A percentile compares a stretch with the other conserved stretches of the same genome.
Evolutionary conservation across 139 green algal species (phyloP).

Genomic region (Chlamydomonas applanata): DNA sequence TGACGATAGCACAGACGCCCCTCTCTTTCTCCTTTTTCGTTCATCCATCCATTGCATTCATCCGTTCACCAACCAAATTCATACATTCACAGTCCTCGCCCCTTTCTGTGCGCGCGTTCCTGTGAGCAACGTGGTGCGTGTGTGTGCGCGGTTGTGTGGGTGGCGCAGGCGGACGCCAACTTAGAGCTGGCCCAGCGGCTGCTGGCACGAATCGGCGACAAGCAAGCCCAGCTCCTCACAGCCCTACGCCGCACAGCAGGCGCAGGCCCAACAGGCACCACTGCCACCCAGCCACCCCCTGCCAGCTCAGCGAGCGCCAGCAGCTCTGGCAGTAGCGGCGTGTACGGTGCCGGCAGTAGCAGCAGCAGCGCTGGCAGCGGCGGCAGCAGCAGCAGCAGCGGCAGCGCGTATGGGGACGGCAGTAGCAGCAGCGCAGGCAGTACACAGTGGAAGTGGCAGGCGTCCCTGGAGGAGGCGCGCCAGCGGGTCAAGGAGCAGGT

Average conservation of each 20-base stretch:
- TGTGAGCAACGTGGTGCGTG: too few species aligned
- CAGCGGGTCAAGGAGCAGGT: neutral
- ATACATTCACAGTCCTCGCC: too few species aligned
- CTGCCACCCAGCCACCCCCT: neutral
- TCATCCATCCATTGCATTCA: too few species aligned
- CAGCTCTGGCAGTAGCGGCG: neutral
- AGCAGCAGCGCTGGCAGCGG: conserved; percentile 1
- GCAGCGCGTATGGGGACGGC: conserved; percentile 8
- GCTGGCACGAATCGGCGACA: conserved; percentile 21
- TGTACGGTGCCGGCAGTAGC: neutral
- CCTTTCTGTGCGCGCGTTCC: too few species aligned
- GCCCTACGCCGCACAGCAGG: neutral
- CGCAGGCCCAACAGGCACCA: neutral
- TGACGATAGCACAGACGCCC: too few species aligned
- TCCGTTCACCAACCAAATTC: too few species aligned
- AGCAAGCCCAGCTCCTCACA: conserved; percentile 25
- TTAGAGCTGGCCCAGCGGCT: conserved; percentile 27
- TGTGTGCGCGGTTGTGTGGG: neutral
- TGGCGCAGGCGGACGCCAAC: conserved; percentile 10
- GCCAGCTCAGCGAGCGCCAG: neutral
- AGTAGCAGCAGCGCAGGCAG: neutral
- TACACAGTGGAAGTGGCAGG: conserved; percentile 17
- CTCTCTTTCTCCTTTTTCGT: too few species aligned
- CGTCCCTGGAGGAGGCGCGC: conserved; percentile 15
- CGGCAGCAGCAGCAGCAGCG: conserved; percentile 20